Evolutionary conservation across 306 rosid species (phyloP).

Genomic region (Quercus parvula): DNA sequence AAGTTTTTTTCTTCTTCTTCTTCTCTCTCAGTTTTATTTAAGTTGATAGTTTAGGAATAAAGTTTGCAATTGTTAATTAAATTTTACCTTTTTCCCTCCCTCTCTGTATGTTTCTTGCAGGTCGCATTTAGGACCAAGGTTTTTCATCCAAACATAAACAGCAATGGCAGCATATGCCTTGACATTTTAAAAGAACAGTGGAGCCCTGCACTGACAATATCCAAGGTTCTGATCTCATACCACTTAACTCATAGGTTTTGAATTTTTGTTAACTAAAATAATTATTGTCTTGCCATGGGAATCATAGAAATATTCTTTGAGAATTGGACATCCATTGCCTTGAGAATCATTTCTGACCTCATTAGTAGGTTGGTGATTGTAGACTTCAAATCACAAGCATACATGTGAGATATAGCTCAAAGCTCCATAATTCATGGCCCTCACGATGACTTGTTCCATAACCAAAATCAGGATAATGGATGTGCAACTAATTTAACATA

Average conservation of each 20-base stretch:
- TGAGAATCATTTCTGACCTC: background rate
- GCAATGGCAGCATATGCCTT: constrained; percentile 88
- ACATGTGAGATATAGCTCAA: too few species aligned
- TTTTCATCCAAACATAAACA: constrained; percentile 87
- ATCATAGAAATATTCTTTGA: background rate
- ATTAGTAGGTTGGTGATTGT: background rate
- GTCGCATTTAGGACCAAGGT: constrained; percentile 87
- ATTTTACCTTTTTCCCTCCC: constrained; percentile 6
- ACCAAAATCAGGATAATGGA: background rate
- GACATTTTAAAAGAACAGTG: constrained; percentile 85
- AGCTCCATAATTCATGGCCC: background rate
- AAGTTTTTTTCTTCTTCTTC: too few species aligned
- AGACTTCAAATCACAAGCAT: background rate
- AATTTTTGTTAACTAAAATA: background rate
- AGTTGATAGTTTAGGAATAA: background rate
- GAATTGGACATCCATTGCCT: background rate
- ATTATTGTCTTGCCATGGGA: background rate
- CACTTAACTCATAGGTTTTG: background rate
- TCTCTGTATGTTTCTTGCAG: constrained; percentile 29
- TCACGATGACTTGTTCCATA: background rate
- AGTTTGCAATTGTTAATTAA: background rate
- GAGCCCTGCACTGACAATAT: constrained; percentile 83
- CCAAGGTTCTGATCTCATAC: constrained; percentile 54
- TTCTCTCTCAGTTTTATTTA: background rate
- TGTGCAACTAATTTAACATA: too few species aligned